phyloP scores from a whole-genome alignment of 2,329 filamentous ascomycete genomes.

The Aspergillus pseudoterreus region DNA sequence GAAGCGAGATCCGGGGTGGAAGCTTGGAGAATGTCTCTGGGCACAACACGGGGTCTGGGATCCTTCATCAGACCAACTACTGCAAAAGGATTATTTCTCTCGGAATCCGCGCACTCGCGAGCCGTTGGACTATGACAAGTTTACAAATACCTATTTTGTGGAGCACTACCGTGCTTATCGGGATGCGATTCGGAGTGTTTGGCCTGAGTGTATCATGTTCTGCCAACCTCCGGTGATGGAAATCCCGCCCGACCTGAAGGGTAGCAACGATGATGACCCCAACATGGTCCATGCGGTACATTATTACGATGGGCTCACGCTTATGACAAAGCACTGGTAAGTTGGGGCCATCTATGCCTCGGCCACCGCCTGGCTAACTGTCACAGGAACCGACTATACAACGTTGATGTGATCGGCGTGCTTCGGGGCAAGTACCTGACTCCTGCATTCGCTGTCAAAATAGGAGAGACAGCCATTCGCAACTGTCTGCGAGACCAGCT shows the following conservation, averaged over 20 bases:
- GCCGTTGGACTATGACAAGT: slow-evolving; percentile 73
- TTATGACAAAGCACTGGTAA: slow-evolving; percentile 94
- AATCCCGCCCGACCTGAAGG: slow-evolving; percentile 83
- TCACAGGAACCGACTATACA: slow-evolving; percentile 79
- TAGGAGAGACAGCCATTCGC: slow-evolving; percentile 89
- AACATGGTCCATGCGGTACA: slow-evolving; percentile 91
- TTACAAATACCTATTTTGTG: slow-evolving; percentile 91
- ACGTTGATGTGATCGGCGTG: slow-evolving; percentile 91
- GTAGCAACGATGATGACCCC: slow-evolving; percentile 80
- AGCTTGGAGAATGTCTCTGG: slow-evolving; percentile 92
- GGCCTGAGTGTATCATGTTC: slow-evolving; percentile 79
- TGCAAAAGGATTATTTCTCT: slow-evolving; percentile 84
- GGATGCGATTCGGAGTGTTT: slow-evolving; percentile 69
- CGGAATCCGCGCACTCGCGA: slow-evolving; percentile 72
- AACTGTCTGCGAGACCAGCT: slow-evolving; percentile 92
- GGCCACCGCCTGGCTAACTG: slow-evolving; percentile 12
- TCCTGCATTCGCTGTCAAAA: slow-evolving; percentile 85
- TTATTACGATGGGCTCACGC: slow-evolving; percentile 93
- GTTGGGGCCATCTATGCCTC: slow-evolving; percentile 12
- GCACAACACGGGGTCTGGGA: slow-evolving; percentile 97
- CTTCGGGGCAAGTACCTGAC: slow-evolving; percentile 83
- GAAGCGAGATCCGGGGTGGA: slow-evolving; percentile 84
- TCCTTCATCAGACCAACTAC: slow-evolving; percentile 67
- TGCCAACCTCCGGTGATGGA: slow-evolving; percentile 91
- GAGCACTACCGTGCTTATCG: slow-evolving; percentile 74